These are phyloP conservation scores for Lizonia empirigonia DNA, from an alignment of 2,329 filamentous ascomycete genomes.

Conservation along the genomic window DNA sequence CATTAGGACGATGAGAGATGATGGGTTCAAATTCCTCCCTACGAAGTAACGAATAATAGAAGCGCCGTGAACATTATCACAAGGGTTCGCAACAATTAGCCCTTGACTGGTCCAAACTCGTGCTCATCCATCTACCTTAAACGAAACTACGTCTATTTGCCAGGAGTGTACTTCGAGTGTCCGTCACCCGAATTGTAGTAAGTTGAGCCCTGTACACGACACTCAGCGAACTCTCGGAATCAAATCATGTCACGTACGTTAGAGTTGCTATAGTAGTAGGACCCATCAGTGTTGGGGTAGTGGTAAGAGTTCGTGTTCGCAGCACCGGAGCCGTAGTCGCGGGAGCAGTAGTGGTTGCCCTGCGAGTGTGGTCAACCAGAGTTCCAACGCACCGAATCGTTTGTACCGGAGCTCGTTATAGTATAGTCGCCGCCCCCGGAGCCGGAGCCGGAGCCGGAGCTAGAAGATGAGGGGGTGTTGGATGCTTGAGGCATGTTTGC, in stretches of 20 bases:
- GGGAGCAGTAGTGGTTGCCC: constrained; percentile 50
- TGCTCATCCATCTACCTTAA: too few species aligned
- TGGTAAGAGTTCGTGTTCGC: constrained; percentile 48
- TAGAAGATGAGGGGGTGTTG: constrained; percentile 12
- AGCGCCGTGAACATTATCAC: not conserved
- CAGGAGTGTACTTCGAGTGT: constrained; percentile 33
- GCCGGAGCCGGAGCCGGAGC: constrained; percentile 14
- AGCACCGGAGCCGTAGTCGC: constrained; percentile 45
- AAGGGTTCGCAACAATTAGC: not conserved
- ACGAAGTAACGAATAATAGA: not conserved
- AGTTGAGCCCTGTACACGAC: constrained; percentile 33
- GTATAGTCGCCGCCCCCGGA: constrained; percentile 41
- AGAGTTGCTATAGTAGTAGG: constrained; percentile 49
- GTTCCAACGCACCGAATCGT: constrained; percentile 40
- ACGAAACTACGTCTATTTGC: constrained; percentile 24
- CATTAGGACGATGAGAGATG: not conserved
- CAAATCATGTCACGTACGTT: constrained; percentile 23
- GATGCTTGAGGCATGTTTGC: constrained; percentile 3
- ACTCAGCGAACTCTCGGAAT: not conserved
- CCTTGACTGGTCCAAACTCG: not conserved
- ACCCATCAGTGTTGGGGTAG: constrained; percentile 46
- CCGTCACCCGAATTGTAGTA: constrained; percentile 49
- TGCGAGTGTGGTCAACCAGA: constrained; percentile 9
- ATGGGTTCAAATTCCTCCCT: not conserved
- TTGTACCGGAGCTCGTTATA: constrained; percentile 48